A percentile compares a stretch with the other conserved stretches of the same genome.
Evolutionary conservation across 257 asterid species (phyloP).

Genomic region (Solanum virginianum): DNA sequence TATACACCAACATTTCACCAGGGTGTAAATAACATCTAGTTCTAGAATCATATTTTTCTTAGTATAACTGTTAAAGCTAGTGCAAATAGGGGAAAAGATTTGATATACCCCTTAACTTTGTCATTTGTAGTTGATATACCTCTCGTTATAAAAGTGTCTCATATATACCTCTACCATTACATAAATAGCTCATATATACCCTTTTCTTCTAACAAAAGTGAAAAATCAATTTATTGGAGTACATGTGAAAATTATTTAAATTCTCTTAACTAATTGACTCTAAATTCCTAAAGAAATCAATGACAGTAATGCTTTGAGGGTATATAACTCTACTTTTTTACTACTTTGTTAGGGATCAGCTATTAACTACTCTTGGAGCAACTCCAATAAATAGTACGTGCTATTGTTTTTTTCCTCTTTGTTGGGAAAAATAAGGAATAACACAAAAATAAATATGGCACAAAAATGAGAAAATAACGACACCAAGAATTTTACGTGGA

Average conservation of each 20-base stretch:
- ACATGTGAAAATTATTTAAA: background rate
- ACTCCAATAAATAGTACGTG: background rate
- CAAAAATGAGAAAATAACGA: no score
- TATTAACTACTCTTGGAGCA: background rate
- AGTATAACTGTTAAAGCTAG: background rate
- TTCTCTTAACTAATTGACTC: background rate
- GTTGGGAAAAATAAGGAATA: no score
- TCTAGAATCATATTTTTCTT: background rate
- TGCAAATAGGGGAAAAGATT: background rate
- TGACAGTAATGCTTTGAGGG: background rate
- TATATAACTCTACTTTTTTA: background rate
- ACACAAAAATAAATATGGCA: no score
- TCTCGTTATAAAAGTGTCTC: no score
- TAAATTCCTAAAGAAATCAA: background rate
- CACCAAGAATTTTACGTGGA: no score
- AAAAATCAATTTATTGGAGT: background rate
- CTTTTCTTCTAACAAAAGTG: no score
- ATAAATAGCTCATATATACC: no score
- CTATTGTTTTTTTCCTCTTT: background rate
- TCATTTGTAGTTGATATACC: no score
- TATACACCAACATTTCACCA: background rate
- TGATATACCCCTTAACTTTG: no score
- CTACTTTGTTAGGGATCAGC: background rate
- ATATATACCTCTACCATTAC: no score
- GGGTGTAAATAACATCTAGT: background rate